Conservation (phyloP, 1,284 basidiomycete genomes). For the Ceratobasidium sp. region DNA sequence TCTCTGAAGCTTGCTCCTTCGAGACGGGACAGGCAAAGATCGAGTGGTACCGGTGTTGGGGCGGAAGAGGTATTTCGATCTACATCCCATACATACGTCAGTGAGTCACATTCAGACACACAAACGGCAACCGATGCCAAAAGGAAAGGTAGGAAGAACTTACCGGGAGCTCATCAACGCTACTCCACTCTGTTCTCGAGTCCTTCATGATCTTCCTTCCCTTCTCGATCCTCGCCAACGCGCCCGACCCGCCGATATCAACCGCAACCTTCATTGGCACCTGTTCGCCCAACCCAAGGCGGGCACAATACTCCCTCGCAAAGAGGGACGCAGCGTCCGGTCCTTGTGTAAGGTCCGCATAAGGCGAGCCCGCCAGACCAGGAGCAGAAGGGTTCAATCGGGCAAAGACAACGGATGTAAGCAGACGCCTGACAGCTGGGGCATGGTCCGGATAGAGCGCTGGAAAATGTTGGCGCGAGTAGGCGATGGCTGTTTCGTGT, state of each 20-base stretch:
- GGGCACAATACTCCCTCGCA: slow-evolving; percentile 88
- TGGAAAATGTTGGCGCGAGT: slow-evolving; percentile 75
- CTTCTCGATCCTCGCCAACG: slow-evolving; percentile 89
- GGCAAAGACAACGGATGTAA: slow-evolving; percentile 78
- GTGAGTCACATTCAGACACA: slow-evolving; percentile 17
- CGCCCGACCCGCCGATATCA: slow-evolving; percentile 90
- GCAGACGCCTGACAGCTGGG: slow-evolving; percentile 69
- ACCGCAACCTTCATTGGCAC: slow-evolving; percentile 87
- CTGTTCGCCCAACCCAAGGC: slow-evolving; percentile 86
- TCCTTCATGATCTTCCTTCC: slow-evolving; percentile 92
- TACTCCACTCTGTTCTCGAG: slow-evolving; percentile 89
- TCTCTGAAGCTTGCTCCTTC: slow-evolving; percentile 93
- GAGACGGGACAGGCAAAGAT: slow-evolving; percentile 98
- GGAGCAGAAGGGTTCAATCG: slow-evolving; percentile 51
- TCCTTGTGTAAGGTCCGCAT: slow-evolving; percentile 78
- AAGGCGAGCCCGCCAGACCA: slow-evolving; percentile 73
- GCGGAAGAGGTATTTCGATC: slow-evolving; percentile 93
- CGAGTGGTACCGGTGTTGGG: slow-evolving; percentile 92
- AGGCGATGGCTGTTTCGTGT: slow-evolving; percentile 69
- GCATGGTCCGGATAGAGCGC: slow-evolving; percentile 73
- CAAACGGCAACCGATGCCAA: no score
- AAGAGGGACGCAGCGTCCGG: slow-evolving; percentile 83
- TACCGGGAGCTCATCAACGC: slow-evolving; percentile 90
- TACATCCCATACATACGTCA: slow-evolving; percentile 52
- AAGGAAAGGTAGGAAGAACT: no score